Conservation (phyloP, 1,139 yeast genomes). For the Debaryomycetaceae sp. region DNA sequence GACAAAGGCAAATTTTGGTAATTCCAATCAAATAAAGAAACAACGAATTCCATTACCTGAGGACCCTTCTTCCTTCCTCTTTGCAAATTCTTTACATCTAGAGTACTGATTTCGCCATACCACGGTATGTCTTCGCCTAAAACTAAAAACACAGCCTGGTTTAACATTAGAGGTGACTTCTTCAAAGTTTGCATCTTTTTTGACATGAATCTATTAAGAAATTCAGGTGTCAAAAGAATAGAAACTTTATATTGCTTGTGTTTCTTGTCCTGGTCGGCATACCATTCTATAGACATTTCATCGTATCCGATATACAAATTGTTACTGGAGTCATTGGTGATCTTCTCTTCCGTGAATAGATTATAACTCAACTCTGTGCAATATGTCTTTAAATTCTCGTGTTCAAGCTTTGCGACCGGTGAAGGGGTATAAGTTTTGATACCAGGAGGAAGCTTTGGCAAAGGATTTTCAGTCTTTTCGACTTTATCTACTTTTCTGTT, state of each 20-base stretch:
- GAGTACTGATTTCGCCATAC: constrained; percentile 48
- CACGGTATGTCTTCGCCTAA: constrained; percentile 36
- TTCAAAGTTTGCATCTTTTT: constrained; percentile 39
- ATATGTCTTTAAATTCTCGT: constrained; percentile 50
- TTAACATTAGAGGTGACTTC: constrained; percentile 46
- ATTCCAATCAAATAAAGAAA: constrained; percentile 59
- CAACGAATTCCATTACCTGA: constrained; percentile 38
- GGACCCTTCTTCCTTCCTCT: constrained; percentile 12
- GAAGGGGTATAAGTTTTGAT: constrained; percentile 28
- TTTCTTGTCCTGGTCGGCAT: constrained; percentile 42
- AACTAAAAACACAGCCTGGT: constrained; percentile 46
- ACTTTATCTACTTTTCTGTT: constrained; percentile 4
- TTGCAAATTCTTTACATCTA: constrained; percentile 24
- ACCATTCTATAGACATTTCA: constrained; percentile 51
- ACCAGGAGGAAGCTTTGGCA: constrained; percentile 20
- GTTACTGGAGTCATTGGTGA: constrained; percentile 41
- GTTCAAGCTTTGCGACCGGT: constrained; percentile 40
- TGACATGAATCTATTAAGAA: constrained; percentile 40
- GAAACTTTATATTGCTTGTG: constrained; percentile 37
- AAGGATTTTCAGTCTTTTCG: constrained; percentile 1
- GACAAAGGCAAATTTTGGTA: constrained; percentile 44
- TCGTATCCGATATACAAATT: constrained; percentile 29
- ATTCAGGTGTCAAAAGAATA: constrained; percentile 34
- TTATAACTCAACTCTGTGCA: constrained; percentile 59
- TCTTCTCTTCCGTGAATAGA: constrained; percentile 58